Conservation (phyloP, 345 rosid species). For the Eucalyptus shirleyi region DNA sequence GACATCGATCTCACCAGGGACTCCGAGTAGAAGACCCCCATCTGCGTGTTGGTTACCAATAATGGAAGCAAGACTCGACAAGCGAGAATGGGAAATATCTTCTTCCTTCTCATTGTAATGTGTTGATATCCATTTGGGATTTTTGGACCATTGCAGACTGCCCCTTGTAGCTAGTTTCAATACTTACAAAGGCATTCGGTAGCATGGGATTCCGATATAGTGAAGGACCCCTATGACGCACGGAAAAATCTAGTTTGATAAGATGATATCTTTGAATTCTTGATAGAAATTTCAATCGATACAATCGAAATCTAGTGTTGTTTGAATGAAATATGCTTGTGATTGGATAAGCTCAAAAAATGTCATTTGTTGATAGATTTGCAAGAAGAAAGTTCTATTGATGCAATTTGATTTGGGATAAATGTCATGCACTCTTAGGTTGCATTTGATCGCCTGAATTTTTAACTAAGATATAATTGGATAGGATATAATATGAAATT, state of each 20-base stretch:
- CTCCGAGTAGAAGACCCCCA: neutral
- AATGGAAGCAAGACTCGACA: neutral
- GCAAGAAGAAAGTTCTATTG: neutral
- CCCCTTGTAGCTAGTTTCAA: neutral
- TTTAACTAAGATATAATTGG: neutral
- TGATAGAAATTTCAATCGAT: neutral
- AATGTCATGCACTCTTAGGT: neutral
- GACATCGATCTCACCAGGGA: neutral
- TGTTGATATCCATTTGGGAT: neutral
- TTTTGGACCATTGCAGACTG: neutral
- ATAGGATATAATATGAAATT: too few relatives aligned
- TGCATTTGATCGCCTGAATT: neutral
- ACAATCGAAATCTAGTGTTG: neutral
- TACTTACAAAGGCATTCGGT: neutral
- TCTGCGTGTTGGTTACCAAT: neutral
- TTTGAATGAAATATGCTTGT: neutral
- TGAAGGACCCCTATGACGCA: neutral
- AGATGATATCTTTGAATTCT: neutral
- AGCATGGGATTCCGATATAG: neutral
- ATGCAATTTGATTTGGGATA: neutral
- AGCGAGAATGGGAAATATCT: neutral
- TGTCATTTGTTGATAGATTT: neutral
- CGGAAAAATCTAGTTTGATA: neutral
- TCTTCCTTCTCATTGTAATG: neutral
- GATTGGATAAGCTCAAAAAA: neutral